phyloP scores from a whole-genome alignment of 345 rosid genomes.

The Euphorbia pulcherrima region DNA sequence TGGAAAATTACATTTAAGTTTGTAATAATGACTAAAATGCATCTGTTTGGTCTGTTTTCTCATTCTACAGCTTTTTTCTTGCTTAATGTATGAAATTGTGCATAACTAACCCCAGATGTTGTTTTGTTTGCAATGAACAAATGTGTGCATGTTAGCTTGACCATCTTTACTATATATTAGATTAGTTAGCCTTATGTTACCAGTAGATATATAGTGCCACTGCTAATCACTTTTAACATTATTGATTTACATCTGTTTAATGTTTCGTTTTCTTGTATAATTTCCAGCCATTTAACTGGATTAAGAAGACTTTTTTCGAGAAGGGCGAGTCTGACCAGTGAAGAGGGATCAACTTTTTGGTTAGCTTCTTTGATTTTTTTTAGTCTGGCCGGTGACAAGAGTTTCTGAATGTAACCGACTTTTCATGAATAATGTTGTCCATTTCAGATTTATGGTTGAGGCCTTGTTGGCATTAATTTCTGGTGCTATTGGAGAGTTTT shows the following conservation, averaged over 20 bases:
- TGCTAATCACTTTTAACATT: neutral
- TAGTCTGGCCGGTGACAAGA: slow-evolving; percentile 17
- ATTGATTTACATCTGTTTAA: neutral
- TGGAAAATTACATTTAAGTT: neutral
- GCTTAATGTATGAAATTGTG: neutral
- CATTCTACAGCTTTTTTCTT: neutral
- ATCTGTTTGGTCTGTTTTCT: neutral
- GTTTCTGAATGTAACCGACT: slow-evolving; percentile 4
- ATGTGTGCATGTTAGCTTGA: too few species aligned
- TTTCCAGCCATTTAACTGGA: slow-evolving; percentile 83
- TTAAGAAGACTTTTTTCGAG: slow-evolving; percentile 80
- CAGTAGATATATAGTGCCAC: neutral
- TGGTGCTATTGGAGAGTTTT: neutral
- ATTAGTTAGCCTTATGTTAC: neutral
- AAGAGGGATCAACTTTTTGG: slow-evolving; percentile 21
- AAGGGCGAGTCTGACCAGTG: slow-evolving; percentile 46
- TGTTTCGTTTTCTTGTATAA: neutral
- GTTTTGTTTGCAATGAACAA: neutral
- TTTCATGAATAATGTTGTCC: slow-evolving; percentile 25
- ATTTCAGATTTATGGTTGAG: slow-evolving; percentile 15
- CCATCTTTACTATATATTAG: neutral
- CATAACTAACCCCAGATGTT: too few species aligned
- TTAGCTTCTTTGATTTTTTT: slow-evolving; percentile 7
- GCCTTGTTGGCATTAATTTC: slow-evolving; percentile 11
- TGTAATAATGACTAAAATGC: neutral